Evolutionary conservation across 345 rosid species (phyloP).

Genomic region (Conringia planisiliqua): DNA sequence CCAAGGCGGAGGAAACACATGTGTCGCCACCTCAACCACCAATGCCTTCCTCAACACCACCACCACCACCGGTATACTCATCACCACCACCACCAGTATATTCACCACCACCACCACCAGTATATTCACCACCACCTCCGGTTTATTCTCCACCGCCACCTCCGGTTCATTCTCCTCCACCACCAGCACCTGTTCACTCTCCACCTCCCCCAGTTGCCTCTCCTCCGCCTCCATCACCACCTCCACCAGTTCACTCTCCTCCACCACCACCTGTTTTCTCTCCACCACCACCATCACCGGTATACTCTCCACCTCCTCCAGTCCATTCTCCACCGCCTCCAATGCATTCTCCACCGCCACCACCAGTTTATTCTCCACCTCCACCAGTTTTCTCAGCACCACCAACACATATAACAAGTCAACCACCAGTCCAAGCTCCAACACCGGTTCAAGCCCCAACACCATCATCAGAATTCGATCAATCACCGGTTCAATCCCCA

Average conservation of each 20-base stretch:
- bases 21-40: slow-evolving; percentile 29
- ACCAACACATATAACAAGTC: slow-evolving; percentile 4
- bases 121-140: not conserved
- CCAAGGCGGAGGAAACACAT: not conserved
- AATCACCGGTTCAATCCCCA: slow-evolving; percentile 5
- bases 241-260: slow-evolving; percentile 16
- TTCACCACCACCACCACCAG: slow-evolving; percentile 16
- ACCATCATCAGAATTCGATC: not conserved
- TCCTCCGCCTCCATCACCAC: slow-evolving; percentile 25
- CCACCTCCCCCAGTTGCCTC: slow-evolving; percentile 11
- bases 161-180: slow-evolving; percentile 1
- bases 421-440: slow-evolving; percentile 18
- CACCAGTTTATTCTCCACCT: slow-evolving; percentile 28
- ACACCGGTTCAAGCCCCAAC: slow-evolving; percentile 11
- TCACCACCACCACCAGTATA: slow-evolving; percentile 13
- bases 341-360: slow-evolving; percentile 12
- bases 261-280: slow-evolving; percentile 16
- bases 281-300: slow-evolving; percentile 24
- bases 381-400: slow-evolving; percentile 24
- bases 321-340: slow-evolving; percentile 12
- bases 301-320: slow-evolving; percentile 26
- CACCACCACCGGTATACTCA: not conserved
- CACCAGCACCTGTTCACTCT: slow-evolving; percentile 17
- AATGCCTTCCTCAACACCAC: slow-evolving; percentile 1
- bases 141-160: slow-evolving; percentile 11